Conservation (phyloP, 306 rosid species). For the Delonix regia region DNA sequence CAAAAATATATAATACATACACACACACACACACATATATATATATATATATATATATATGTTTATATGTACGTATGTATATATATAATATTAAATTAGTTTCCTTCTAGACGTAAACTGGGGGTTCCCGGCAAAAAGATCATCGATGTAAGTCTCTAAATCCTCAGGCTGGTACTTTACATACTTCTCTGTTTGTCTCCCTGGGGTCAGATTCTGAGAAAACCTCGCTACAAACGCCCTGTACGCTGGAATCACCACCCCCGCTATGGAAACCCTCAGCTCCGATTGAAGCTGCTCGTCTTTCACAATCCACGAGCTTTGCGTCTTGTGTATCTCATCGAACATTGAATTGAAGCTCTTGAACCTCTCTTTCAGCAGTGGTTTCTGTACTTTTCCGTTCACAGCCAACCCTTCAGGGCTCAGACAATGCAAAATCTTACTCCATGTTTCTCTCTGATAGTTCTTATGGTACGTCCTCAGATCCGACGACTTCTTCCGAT, state of each 20-base stretch:
- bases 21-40: too few relatives aligned
- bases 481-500: conserved; percentile 65
- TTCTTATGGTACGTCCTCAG: conserved; percentile 73
- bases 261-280: conserved; percentile 76
- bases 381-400: conserved; percentile 70
- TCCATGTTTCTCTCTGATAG: conserved; percentile 81
- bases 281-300: conserved; percentile 93
- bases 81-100: neutral
- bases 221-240: conserved; percentile 74
- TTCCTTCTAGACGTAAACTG: conserved; percentile 43
- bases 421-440: conserved; percentile 56
- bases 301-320: conserved; percentile 82
- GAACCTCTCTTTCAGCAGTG: conserved; percentile 76
- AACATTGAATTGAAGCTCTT: conserved; percentile 71
- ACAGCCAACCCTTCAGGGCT: conserved; percentile 62
- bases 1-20: too few relatives aligned
- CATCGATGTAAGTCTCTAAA: conserved; percentile 66
- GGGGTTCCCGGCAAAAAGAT: conserved; percentile 71
- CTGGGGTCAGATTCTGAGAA: conserved; percentile 64
- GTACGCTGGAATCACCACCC: conserved; percentile 83
- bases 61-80: neutral
- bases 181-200: conserved; percentile 80
- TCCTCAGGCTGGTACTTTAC: conserved; percentile 83
- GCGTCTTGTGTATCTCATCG: conserved; percentile 82
- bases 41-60: neutral